Evolutionary conservation across 1,284 basidiomycete genomes (phyloP), one percentile per base, ranked within the genome.

Genomic region (Austroboletus novae-zelandiae): DNA sequence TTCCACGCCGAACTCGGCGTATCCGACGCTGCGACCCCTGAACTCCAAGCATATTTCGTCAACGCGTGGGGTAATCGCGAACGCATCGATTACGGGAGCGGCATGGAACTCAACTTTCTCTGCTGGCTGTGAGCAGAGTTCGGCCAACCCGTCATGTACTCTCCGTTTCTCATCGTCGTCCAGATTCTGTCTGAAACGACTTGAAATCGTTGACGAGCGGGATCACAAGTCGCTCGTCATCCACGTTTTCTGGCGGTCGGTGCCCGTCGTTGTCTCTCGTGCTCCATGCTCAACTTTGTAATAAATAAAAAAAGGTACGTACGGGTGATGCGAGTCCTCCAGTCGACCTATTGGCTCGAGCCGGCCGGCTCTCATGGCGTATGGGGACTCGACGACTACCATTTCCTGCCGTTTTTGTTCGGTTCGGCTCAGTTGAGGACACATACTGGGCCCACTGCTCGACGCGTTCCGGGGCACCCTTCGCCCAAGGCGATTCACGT

Each of bases 311-410:
- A 93, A 27, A 27, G 89, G 58, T 98, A 98, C 66, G 83, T 97
- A 53, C 71, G 86, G 47, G 82, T 95, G 46, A 98, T 98, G 91
- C 85, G 96, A 0, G 69, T 83, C 15, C 77, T 99, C 11, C 96
- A 98, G 61, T 92, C 90, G 3, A 86, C 89, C 2, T 99, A 99
- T 67, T 98, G 96, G 95, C 81, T 99, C 1, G 96, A 98, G 68
- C 96, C 96, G 5, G 95, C 96, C 3, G 95, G 95, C 15, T 97
- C 94, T 9, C 96, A 98, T 68, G 96, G 96, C 1, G 97, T 98
- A 0, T 99, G 96, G 93, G 97, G 97, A 1, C 74, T 99, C 46
- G 96, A 99, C 65, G 96, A 99, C 65, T 99, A 98, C 65, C 94
- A 98, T 60, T 98, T 98, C 71, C 75, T 98, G 3, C 95, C 95